Base-by-base conservation (phyloP, 768 basidiomycete genomes). In the Termitomyces sp. region DNA sequence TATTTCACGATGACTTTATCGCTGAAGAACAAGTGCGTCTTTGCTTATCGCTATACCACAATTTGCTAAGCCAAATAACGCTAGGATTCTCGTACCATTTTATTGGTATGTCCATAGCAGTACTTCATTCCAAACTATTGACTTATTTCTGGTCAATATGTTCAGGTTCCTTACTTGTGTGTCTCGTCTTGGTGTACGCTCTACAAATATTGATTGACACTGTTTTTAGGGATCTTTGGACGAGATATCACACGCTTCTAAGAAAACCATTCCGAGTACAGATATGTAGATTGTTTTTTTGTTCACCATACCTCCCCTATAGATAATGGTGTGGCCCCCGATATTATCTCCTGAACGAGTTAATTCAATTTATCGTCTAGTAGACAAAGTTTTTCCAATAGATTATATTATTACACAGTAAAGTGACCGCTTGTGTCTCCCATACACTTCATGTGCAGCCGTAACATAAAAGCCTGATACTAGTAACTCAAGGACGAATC, bases 1-100 rank as follows among this genome's bases (percentile, higher is more conserved):
- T 91, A 92, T 70, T 88, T 89, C 66, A 87, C 86, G 5, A 82
- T 82, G 81, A 88, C 88, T 4, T 67, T 91, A 50, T 89, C 86
- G 63, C 55, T 79, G 58, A 75, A 87, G 67, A 90, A 90, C 69
- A 88, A 84, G 84, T 84, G 59, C 62, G 78, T 76, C 7, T 20
- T 43, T 44, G n/a, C 38, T 52, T 44, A 15, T 32, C n/a, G 12
- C 12, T 12, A 15, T 13, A 22, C 12, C 7, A 5, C 9, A 27
- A 2, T 7, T 13, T 39, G 29, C 7, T 13, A 7, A 22, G 7
- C 39, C 33, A 10, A n/a, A 36, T 39, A 35, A 0, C 15, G 35
- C 15, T 5, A 59, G 54, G 25, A 53, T 59, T 25, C 51, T 59
- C 23, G 54, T 59, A 0, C 58, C 58, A 5, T 59, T 59, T 29